These are phyloP conservation scores for Diplodia corticola DNA, from an alignment of 2,329 filamentous ascomycete species.

Conservation along the genomic window DNA sequence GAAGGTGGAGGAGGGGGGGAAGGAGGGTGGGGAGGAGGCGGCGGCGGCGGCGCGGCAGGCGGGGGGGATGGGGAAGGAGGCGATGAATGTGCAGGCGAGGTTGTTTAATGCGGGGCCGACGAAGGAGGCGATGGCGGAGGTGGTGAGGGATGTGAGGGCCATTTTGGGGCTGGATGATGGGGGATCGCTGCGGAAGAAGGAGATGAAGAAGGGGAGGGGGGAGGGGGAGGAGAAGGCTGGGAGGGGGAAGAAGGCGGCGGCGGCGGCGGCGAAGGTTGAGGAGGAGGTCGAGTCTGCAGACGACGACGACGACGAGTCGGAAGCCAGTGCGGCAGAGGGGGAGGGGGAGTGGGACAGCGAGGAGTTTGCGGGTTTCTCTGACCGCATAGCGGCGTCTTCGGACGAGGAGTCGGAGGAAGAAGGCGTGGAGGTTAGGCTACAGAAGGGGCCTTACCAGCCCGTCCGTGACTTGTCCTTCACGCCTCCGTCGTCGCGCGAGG, in stretches of 20 bases:
- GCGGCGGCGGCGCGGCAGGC: constrained; percentile 31
- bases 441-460: neutral
- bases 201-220: neutral
- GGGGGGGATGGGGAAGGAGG: constrained; percentile 42
- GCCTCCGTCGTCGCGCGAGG: constrained; percentile 16
- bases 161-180: constrained; percentile 36
- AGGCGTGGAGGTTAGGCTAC: neutral
- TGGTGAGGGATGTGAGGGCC: constrained; percentile 44
- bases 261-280: constrained; percentile 24
- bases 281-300: constrained; percentile 1
- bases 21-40: constrained; percentile 38
- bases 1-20: neutral
- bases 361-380: constrained; percentile 39
- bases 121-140: constrained; percentile 53
- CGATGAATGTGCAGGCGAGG: constrained; percentile 59
- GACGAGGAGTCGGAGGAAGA: constrained; percentile 34
- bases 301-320: too few species aligned
- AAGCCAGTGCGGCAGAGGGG: constrained; percentile 24
- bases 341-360: constrained; percentile 24
- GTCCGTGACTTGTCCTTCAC: constrained; percentile 19
- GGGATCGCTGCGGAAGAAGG: too few species aligned
- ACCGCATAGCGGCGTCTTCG: constrained; percentile 43
- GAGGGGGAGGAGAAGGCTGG: neutral
- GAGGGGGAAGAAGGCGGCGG: neutral
- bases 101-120: constrained; percentile 62